These are phyloP conservation scores for Berberis vulgaris DNA, from an alignment of 164 flowering plant genomes.

Conservation along the genomic window DNA sequence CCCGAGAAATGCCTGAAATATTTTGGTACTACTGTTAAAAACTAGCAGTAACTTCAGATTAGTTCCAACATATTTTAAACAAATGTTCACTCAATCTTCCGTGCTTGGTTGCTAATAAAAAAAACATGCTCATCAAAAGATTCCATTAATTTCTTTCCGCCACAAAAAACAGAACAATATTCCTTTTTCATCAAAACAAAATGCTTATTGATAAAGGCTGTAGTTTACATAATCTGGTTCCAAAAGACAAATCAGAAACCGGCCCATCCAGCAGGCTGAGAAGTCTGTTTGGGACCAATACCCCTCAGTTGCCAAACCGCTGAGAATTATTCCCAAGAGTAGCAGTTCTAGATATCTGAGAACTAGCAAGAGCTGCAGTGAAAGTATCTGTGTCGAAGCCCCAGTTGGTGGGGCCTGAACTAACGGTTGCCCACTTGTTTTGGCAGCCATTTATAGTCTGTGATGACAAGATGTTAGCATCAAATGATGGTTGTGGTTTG, in stretches of 20 bases:
- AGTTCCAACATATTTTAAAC: too few species aligned
- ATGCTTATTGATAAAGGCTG: too few species aligned
- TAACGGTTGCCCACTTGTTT: conserved; percentile 31
- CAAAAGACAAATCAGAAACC: conserved; percentile 47
- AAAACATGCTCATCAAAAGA: too few species aligned
- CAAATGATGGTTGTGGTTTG: conserved; percentile 35
- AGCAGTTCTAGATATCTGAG: conserved; percentile 27
- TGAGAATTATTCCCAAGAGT: conserved; percentile 37
- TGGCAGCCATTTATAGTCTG: conserved; percentile 26
- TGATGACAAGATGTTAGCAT: conserved; percentile 38
- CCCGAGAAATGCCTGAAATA: too few species aligned
- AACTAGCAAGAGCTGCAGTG: conserved; percentile 45
- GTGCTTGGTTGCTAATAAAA: too few species aligned
- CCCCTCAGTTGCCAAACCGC: conserved; percentile 33
- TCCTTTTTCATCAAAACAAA: too few species aligned
- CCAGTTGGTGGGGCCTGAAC: conserved; percentile 43
- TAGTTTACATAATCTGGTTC: too few species aligned
- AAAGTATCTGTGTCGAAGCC: conserved; percentile 82
- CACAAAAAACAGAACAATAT: too few species aligned
- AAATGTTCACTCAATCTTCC: too few species aligned
- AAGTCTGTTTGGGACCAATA: conserved; percentile 32
- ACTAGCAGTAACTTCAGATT: too few species aligned
- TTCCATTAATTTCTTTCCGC: too few species aligned
- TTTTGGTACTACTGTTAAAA: too few species aligned
- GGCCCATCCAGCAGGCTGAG: conserved; percentile 99